Evolutionary conservation across 208 protist species (phyloP).

Genomic region (Trypanosoma scelopori): DNA sequence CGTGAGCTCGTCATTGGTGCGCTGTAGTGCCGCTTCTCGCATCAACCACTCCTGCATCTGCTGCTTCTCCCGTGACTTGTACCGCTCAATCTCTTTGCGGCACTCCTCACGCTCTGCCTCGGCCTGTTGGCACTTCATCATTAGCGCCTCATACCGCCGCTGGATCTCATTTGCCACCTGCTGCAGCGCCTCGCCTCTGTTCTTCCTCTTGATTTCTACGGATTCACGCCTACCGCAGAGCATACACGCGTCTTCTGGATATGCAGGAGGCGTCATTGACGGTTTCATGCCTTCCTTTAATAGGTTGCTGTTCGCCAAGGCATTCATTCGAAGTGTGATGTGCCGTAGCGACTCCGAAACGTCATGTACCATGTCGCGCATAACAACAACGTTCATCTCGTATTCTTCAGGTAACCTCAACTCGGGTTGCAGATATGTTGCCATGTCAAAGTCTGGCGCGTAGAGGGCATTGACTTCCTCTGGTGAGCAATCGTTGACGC

Average conservation of each 20-base stretch:
- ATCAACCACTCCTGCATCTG: constrained; percentile 38
- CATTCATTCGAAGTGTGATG: constrained; percentile 66
- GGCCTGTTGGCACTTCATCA: constrained; percentile 63
- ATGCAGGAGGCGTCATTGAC: constrained; percentile 56
- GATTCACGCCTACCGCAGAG: constrained; percentile 76
- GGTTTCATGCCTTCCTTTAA: constrained; percentile 59
- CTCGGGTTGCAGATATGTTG: constrained; percentile 50
- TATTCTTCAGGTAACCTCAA: constrained; percentile 34
- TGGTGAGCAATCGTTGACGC: constrained; percentile 63
- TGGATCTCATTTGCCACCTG: constrained; percentile 76
- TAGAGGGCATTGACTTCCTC: constrained; percentile 86
- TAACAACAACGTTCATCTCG: constrained; percentile 47
- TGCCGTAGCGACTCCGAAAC: constrained; percentile 59
- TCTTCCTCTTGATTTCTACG: constrained; percentile 46
- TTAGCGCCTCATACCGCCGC: constrained; percentile 62
- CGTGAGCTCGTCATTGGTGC: constrained; percentile 10
- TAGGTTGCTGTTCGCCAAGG: constrained; percentile 55
- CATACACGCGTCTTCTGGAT: constrained; percentile 64
- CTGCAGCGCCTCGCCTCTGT: constrained; percentile 58
- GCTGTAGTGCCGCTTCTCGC: constrained; percentile 32
- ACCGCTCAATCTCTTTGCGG: constrained; percentile 42
- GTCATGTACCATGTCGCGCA: constrained; percentile 78
- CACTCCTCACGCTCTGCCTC: constrained; percentile 71
- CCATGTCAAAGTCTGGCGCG: constrained; percentile 64
- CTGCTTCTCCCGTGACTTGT: constrained; percentile 29